A percentile compares a stretch with the other conserved stretches of the same genome.
phyloP scores from a whole-genome alignment of 1,284 basidiomycete genomes.

The Xerocomus nothofagi region DNA sequence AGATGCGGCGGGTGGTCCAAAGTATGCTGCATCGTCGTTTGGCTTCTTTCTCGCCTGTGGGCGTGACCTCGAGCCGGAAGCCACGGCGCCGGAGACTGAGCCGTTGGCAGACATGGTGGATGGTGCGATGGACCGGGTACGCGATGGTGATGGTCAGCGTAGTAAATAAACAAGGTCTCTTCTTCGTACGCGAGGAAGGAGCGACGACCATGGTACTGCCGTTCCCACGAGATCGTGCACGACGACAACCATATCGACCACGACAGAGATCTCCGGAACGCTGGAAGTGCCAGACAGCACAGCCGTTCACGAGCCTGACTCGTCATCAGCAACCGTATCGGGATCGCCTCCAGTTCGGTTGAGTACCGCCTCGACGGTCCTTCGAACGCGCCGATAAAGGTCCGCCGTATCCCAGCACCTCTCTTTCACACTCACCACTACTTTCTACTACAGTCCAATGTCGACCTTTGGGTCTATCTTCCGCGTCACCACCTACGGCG shows the following conservation, averaged over 20 bases:
- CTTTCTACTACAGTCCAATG: conserved; percentile 50
- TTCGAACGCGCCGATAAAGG: no score
- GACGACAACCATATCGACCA: background rate
- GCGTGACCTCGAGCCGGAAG: conserved; percentile 54
- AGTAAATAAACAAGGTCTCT: background rate
- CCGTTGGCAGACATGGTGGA: conserved; percentile 40
- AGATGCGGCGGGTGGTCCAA: conserved; percentile 50
- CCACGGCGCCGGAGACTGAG: conserved; percentile 26
- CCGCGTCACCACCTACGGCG: conserved; percentile 96
- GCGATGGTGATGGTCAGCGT: conserved; percentile 7
- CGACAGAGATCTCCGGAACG: background rate
- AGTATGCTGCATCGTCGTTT: conserved; percentile 64
- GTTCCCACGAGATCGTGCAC: conserved; percentile 26
- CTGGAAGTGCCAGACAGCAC: background rate
- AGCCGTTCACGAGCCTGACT: conserved; percentile 1
- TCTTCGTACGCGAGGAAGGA: conserved; percentile 1
- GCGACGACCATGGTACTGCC: background rate
- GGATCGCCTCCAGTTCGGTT: conserved; percentile 20
- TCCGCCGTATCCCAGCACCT: conserved; percentile 7
- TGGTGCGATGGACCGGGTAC: background rate
- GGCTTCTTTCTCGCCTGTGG: conserved; percentile 56
- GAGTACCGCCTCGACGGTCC: conserved; percentile 31
- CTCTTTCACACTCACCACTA: conserved; percentile 13
- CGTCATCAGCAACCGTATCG: background rate
- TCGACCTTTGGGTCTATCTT: conserved; percentile 91